Evolutionary conservation across 345 rosid species (phyloP).

Genomic region (Lumnitzera racemosa): DNA sequence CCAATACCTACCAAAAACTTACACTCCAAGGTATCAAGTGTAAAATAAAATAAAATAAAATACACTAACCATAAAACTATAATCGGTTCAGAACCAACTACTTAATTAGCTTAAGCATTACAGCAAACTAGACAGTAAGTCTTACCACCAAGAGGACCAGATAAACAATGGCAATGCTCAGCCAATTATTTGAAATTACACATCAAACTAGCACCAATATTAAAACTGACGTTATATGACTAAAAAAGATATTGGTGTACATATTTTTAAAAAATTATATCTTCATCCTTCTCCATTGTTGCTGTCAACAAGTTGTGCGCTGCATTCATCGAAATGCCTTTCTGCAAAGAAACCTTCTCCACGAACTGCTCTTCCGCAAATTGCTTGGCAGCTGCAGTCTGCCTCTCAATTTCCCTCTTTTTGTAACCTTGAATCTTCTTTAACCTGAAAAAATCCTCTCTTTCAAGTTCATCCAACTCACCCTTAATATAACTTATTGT

Average conservation of each 20-base stretch:
- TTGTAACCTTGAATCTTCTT: slow-evolving; percentile 63
- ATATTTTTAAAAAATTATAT: slow-evolving; percentile 62
- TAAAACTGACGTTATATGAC: too few relatives aligned
- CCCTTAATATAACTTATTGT: slow-evolving; percentile 79
- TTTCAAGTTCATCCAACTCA: slow-evolving; percentile 90
- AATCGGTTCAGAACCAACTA: too few relatives aligned
- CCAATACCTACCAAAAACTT: too few relatives aligned
- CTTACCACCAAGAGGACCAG: too few relatives aligned
- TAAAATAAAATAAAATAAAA: too few relatives aligned
- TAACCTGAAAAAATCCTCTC: slow-evolving; percentile 87
- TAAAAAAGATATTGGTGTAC: not conserved
- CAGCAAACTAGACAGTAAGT: too few relatives aligned
- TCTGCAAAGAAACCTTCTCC: slow-evolving; percentile 62
- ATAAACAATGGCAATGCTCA: too few relatives aligned
- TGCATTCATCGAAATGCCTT: slow-evolving; percentile 53
- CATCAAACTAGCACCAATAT: not conserved
- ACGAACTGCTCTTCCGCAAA: slow-evolving; percentile 68
- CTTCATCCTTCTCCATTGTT: slow-evolving; percentile 59
- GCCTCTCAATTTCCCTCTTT: slow-evolving; percentile 64
- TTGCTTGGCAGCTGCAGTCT: slow-evolving; percentile 11
- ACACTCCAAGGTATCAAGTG: too few relatives aligned
- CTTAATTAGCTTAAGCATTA: too few relatives aligned
- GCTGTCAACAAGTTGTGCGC: slow-evolving; percentile 56
- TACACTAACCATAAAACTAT: too few relatives aligned
- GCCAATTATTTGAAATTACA: not conserved